Conservation (phyloP, 2,329 filamentous ascomycete species). For the Aspergillus candidus region DNA sequence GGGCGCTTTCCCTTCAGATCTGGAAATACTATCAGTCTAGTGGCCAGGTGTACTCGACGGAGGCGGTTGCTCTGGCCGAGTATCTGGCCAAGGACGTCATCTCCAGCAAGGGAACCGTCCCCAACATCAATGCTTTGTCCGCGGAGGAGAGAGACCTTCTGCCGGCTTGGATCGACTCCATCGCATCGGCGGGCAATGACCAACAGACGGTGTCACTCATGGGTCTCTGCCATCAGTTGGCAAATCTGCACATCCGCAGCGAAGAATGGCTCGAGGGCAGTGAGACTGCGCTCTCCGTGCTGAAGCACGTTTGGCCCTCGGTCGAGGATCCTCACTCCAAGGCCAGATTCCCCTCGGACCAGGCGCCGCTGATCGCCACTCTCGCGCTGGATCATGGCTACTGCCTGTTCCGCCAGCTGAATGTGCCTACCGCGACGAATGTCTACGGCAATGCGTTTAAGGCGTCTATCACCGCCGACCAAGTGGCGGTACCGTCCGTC, state of each 20-base stretch:
- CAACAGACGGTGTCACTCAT: constrained; percentile 21
- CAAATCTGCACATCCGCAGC: constrained; percentile 27
- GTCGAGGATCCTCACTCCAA: constrained; percentile 26
- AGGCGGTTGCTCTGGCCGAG: constrained; percentile 25
- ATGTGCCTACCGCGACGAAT: constrained; percentile 22
- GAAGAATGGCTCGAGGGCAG: constrained; percentile 27
- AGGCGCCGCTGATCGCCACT: constrained; percentile 28
- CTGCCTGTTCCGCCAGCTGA: constrained; percentile 29
- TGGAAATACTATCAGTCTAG: constrained; percentile 32
- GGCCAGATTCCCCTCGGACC: constrained; percentile 23
- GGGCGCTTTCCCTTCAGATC: constrained; percentile 25
- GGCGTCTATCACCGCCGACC: constrained; percentile 26
- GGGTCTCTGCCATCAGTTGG: constrained; percentile 26
- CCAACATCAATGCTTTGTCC: constrained; percentile 18
- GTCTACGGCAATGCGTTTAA: constrained; percentile 33
- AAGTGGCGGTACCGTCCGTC: constrained; percentile 26
- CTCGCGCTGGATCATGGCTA: constrained; percentile 29
- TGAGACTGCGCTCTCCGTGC: constrained; percentile 23
- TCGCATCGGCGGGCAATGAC: constrained; percentile 21
- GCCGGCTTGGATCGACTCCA: constrained; percentile 27
- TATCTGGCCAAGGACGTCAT: constrained; percentile 24
- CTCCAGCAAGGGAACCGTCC: constrained; percentile 13
- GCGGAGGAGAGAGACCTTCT: constrained; percentile 25
- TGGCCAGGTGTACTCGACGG: constrained; percentile 24
- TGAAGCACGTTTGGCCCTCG: constrained; percentile 29